phyloP scores from a whole-genome alignment of 2,329 filamentous ascomycete species.

The Teratosphaeria pseudoeucalypti region DNA sequence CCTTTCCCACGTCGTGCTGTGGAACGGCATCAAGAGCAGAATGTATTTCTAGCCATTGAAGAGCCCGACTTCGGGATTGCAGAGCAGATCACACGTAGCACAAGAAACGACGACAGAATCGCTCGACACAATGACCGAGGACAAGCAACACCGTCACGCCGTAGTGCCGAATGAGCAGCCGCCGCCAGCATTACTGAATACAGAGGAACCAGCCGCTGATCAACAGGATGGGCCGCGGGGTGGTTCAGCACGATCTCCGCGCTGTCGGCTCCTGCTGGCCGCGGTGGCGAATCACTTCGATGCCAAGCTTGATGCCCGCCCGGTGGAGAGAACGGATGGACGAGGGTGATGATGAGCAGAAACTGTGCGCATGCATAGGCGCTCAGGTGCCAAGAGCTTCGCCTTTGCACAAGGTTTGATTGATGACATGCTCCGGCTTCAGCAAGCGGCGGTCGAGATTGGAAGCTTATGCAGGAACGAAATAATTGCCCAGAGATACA shows the following conservation, averaged over 20 bases:
- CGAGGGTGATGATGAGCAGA: neutral
- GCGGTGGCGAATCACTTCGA: slow-evolving; percentile 23
- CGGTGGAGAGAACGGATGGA: slow-evolving; percentile 8
- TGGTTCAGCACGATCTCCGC: slow-evolving; percentile 69
- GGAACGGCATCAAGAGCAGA: neutral
- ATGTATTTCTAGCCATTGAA: neutral
- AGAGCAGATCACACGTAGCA: neutral
- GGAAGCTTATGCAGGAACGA: no score
- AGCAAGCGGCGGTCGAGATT: no score
- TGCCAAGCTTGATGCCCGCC: slow-evolving; percentile 4
- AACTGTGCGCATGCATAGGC: neutral
- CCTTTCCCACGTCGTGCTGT: neutral
- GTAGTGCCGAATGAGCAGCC: neutral
- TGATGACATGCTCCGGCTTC: no score
- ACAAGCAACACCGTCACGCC: neutral
- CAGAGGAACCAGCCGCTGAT: slow-evolving; percentile 27
- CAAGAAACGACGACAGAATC: neutral
- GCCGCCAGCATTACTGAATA: neutral
- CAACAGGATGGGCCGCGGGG: slow-evolving; percentile 61
- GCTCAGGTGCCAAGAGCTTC: no score
- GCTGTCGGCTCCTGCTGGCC: slow-evolving; percentile 39
- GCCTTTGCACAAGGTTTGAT: no score
- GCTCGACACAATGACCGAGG: neutral
- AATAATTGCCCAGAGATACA: no score
- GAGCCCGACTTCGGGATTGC: no score